Percentiles rank a stretch among this genome's conserved stretches.
phyloP scores from a whole-genome alignment of 1,284 basidiomycete genomes.

The Marasmius tenuissimus region DNA sequence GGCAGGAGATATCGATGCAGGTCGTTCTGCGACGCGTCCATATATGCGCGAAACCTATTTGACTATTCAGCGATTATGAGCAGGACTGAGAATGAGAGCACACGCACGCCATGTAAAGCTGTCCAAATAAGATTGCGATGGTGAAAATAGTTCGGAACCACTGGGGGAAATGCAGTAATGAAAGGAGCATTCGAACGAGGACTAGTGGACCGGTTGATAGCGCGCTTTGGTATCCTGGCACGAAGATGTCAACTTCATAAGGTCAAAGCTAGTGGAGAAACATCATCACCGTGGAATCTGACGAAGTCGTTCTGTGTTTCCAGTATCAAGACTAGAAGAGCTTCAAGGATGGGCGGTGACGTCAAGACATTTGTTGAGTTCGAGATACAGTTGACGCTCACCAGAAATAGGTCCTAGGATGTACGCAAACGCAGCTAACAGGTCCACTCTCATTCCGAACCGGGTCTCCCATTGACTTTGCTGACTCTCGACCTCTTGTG shows the following conservation, averaged over 20 bases:
- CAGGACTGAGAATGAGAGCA: not conserved
- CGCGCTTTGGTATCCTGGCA: slow-evolving; percentile 76
- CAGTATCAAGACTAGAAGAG: slow-evolving; percentile 65
- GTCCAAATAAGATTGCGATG: slow-evolving; percentile 39
- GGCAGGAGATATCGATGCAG: slow-evolving; percentile 66
- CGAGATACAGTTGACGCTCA: slow-evolving; percentile 31
- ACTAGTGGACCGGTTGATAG: slow-evolving; percentile 69
- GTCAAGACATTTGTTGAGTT: not conserved
- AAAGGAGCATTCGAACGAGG: slow-evolving; percentile 58
- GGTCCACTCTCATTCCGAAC: slow-evolving; percentile 69
- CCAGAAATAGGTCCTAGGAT: slow-evolving; percentile 75
- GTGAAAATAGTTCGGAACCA: slow-evolving; percentile 50
- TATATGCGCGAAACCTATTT: slow-evolving; percentile 61
- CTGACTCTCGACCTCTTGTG: slow-evolving; percentile 45
- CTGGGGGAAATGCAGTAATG: slow-evolving; percentile 47
- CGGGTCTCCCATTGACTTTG: slow-evolving; percentile 73
- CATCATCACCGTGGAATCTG: slow-evolving; percentile 73
- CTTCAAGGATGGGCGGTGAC: slow-evolving; percentile 35
- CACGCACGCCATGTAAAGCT: slow-evolving; percentile 60
- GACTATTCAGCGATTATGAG: slow-evolving; percentile 3
- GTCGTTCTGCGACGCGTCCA: slow-evolving; percentile 57
- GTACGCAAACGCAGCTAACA: slow-evolving; percentile 70
- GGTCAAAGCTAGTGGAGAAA: slow-evolving; percentile 5
- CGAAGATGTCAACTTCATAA: slow-evolving; percentile 6
- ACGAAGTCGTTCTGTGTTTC: slow-evolving; percentile 83